Evolutionary conservation across 2,329 filamentous ascomycete genomes (phyloP), one percentile per base, ranked within the genome.

Genomic region (Karstenula rhodostoma): DNA sequence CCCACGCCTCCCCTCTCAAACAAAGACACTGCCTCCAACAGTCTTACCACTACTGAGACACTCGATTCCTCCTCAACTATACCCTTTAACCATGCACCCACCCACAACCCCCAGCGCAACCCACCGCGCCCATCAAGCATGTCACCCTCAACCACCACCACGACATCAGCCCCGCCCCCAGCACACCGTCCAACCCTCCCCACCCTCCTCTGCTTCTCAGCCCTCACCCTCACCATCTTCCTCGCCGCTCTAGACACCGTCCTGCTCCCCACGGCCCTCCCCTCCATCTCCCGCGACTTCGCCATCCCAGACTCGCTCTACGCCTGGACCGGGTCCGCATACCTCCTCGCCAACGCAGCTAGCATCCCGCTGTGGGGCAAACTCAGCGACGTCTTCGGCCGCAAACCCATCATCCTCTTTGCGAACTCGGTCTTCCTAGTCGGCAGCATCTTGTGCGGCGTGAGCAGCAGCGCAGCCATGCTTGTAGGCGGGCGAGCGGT

Each of bases 271-370:
- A 90, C 89, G 0, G 87, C 89, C 8, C 81, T 91, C 7, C 89
- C 89, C 0, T 87, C 86, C 15, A 91, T 92, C 59, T 83, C 86
- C 2, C 78, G 77, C 32, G 82, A 89, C 57, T 87, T 94, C 64
- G 74, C 87, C 44, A 68, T 78, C 10, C 89, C 90, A 2, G 86
- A 86, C 8, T 81, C 85, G 3, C 88, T 90, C n/a, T 94, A 92
- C 76, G 87, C 88, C 32, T 94, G 91, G 92, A 89, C 93, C 57
- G 91, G 91, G 1, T 79, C 77, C 1, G 71, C 75, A 3, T 79
- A 79, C 49, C 68, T 79, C 3, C 73, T 79, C 35, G 68, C 74
- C 19, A 77, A 78, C 42, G 76, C 75, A 6, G 75, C 78, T 1
- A 76, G 74, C 1, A 73, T 77, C 7, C 79, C 79, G 1, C 69